Conservation (phyloP, 257 asterid species). For the Scutellaria barbata region DNA sequence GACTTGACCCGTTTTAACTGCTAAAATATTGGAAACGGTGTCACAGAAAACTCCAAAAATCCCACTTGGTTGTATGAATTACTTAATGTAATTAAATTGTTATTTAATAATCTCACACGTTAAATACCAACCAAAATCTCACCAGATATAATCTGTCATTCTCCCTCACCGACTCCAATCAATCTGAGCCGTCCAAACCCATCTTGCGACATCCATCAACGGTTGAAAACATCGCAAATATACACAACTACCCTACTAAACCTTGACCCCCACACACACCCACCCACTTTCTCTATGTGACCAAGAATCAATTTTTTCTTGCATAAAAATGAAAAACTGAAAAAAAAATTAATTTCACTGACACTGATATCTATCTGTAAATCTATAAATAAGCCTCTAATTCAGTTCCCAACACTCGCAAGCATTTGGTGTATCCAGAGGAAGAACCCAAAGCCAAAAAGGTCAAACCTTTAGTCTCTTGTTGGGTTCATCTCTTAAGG, state of each 20-base stretch:
- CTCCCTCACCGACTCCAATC: constrained; percentile 42
- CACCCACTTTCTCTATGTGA: constrained; percentile 14
- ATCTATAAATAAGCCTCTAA: constrained; percentile 43
- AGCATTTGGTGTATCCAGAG: constrained; percentile 21
- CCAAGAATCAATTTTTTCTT: neutral
- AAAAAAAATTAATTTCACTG: too few relatives aligned
- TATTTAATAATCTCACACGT: neutral
- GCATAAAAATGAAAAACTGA: too few relatives aligned
- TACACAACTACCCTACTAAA: constrained; percentile 31
- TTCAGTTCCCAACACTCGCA: constrained; percentile 32
- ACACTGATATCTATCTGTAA: neutral
- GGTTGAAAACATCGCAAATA: constrained; percentile 18
- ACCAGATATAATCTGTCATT: constrained; percentile 20
- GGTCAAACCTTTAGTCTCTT: constrained; percentile 30
- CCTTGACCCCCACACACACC: constrained; percentile 27
- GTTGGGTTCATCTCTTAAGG: constrained; percentile 35
- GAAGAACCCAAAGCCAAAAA: constrained; percentile 28
- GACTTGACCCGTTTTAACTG: too few relatives aligned
- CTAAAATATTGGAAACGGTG: too few relatives aligned
- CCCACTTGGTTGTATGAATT: too few relatives aligned
- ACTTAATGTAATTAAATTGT: too few relatives aligned
- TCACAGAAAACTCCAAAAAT: too few relatives aligned
- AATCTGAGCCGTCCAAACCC: constrained; percentile 27
- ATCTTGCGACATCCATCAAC: constrained; percentile 28
- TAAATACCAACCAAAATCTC: neutral